Percentiles rank a stretch among this genome's conserved stretches.
Conservation (phyloP, 1,284 basidiomycete genomes). For the Ustilago lituana region DNA sequence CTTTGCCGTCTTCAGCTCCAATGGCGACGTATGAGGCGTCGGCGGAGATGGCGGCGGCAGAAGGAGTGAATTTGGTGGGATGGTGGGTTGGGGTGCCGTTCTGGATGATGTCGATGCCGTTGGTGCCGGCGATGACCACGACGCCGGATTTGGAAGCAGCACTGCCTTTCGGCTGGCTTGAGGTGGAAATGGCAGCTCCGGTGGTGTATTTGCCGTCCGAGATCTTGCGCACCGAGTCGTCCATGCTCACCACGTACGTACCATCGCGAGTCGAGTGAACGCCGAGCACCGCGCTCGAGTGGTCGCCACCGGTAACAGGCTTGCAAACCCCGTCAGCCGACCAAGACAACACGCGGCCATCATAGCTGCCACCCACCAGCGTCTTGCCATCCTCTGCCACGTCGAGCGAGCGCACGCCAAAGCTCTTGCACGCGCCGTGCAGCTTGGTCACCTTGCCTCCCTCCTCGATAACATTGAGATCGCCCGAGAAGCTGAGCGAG, state of each 20-base stretch:
- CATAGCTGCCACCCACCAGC: slow-evolving; percentile 72
- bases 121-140: slow-evolving; percentile 78
- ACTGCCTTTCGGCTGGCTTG: slow-evolving; percentile 76
- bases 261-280: slow-evolving; percentile 68
- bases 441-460: slow-evolving; percentile 38
- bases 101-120: slow-evolving; percentile 73
- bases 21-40: slow-evolving; percentile 74
- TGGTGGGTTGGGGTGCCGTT: slow-evolving; percentile 38
- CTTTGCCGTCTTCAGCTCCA: slow-evolving; percentile 71
- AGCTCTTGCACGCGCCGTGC: slow-evolving; percentile 47
- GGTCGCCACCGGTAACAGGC: slow-evolving; percentile 73
- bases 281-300: slow-evolving; percentile 78
- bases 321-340: slow-evolving; percentile 61
- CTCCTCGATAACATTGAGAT: slow-evolving; percentile 74
- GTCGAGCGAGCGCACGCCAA: slow-evolving; percentile 41
- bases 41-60: slow-evolving; percentile 70
- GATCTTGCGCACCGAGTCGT: slow-evolving; percentile 50
- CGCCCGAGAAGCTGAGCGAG: slow-evolving; percentile 84
- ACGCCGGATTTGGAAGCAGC: slow-evolving; percentile 30
- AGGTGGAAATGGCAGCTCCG: slow-evolving; percentile 63
- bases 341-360: slow-evolving; percentile 81
- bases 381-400: slow-evolving; percentile 25
- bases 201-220: slow-evolving; percentile 23
- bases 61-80: slow-evolving; percentile 38
- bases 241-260: slow-evolving; percentile 44